phyloP scores from a whole-genome alignment of 176 grass and related monocot genomes.

The Secale cereale region DNA sequence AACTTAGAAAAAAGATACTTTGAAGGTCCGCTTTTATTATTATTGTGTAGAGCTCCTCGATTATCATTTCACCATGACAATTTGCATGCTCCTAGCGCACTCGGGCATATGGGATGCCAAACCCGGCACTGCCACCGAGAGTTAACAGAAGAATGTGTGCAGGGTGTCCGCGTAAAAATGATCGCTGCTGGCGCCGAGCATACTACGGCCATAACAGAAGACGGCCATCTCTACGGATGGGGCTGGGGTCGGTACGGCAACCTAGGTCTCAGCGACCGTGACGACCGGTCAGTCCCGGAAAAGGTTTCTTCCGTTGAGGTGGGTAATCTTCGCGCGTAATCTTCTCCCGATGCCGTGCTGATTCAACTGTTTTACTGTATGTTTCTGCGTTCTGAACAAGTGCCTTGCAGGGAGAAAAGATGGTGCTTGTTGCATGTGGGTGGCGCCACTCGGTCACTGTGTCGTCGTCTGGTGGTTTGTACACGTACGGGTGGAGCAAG shows the following conservation, averaged over 20 bases:
- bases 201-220: constrained; percentile 60
- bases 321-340: background rate
- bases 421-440: constrained; percentile 66
- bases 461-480: constrained; percentile 47
- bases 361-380: background rate
- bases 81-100: too few species aligned
- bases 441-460: constrained; percentile 71
- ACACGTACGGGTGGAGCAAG: constrained; percentile 83
- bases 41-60: too few species aligned
- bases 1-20: too few species aligned
- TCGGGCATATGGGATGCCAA: background rate
- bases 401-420: constrained; percentile 47
- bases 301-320: constrained; percentile 65
- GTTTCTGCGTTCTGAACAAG: background rate
- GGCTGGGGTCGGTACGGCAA: constrained; percentile 82
- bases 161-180: constrained; percentile 68
- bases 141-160: background rate
- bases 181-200: constrained; percentile 77
- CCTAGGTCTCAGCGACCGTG: constrained; percentile 61
- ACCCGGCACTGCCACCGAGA: background rate
- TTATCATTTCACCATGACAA: too few species aligned
- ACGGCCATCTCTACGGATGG: constrained; percentile 76
- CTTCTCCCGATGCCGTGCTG: background rate
- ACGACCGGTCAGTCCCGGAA: constrained; percentile 55
- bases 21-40: too few species aligned